Percentiles rank a stretch among this genome's conserved stretches.
phyloP scores from a whole-genome alignment of 1,139 yeast genomes.

The Arxiozyma heterogenica region DNA sequence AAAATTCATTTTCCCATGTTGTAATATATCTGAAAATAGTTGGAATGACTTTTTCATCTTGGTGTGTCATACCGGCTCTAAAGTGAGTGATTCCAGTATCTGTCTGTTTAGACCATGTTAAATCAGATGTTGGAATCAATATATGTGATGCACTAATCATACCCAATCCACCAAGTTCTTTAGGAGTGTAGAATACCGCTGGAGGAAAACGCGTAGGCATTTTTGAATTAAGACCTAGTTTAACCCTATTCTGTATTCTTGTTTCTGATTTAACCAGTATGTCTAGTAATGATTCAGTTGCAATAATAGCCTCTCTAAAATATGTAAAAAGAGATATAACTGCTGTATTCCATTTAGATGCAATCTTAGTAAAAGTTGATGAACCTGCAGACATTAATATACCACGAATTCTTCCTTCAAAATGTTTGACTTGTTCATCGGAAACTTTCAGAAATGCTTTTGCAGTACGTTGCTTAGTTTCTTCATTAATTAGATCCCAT shows the following conservation, averaged over 20 bases:
- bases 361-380: constrained; percentile 88
- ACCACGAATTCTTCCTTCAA: constrained; percentile 79
- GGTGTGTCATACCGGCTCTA: constrained; percentile 85
- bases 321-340: constrained; percentile 78
- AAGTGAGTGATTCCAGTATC: constrained; percentile 93
- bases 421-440: constrained; percentile 66
- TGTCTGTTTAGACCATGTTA: constrained; percentile 86
- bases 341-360: constrained; percentile 95
- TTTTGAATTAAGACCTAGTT: constrained; percentile 89
- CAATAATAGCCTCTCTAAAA: constrained; percentile 84
- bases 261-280: constrained; percentile 85
- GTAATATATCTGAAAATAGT: constrained; percentile 87
- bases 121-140: constrained; percentile 85
- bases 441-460: constrained; percentile 81
- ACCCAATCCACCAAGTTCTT: constrained; percentile 93
- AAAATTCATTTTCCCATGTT: constrained; percentile 93
- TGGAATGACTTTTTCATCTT: constrained; percentile 74
- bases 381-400: constrained; percentile 94
- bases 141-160: constrained; percentile 97
- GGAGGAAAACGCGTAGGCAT: constrained; percentile 99
- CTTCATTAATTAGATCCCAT: constrained; percentile 75
- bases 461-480: constrained; percentile 79
- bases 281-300: constrained; percentile 73
- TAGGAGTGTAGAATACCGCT: constrained; percentile 95
- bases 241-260: constrained; percentile 86